Conservation (phyloP, 2,329 filamentous ascomycete genomes). For the Calonectria hongkongensis region DNA sequence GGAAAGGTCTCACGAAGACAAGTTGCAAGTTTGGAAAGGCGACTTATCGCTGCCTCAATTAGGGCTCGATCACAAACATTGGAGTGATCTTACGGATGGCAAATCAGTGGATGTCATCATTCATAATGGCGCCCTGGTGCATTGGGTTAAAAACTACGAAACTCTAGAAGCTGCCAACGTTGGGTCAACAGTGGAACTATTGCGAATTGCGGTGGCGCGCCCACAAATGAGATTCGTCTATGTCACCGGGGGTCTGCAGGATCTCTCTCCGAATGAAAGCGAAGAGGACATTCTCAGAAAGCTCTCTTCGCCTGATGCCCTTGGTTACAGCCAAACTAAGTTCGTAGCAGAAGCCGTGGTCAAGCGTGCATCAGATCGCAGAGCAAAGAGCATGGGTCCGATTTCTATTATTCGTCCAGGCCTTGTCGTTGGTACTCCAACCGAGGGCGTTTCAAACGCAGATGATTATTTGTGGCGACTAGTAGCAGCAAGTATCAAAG, state of each 20-base stretch:
- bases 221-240: not conserved
- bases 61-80: not conserved
- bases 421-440: slow-evolving; percentile 49
- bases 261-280: not conserved
- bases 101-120: slow-evolving; percentile 1
- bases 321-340: slow-evolving; percentile 50
- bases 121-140: slow-evolving; percentile 11
- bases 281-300: not conserved
- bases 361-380: slow-evolving; percentile 42
- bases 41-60: not conserved
- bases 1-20: not conserved
- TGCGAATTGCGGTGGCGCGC: not conserved
- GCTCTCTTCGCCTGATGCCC: not conserved
- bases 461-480: slow-evolving; percentile 50
- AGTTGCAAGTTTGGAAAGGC: slow-evolving; percentile 3
- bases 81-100: not conserved
- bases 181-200: not conserved
- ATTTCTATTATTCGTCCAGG: slow-evolving; percentile 34
- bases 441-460: slow-evolving; percentile 47
- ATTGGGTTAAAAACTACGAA: slow-evolving; percentile 20
- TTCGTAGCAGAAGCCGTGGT: slow-evolving; percentile 50
- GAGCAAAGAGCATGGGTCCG: not conserved
- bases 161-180: slow-evolving; percentile 5
- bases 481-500: slow-evolving; percentile 37
- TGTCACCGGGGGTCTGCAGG: slow-evolving; percentile 1